A percentile compares a stretch with the other conserved stretches of the same genome.
These are phyloP conservation scores for Amaranthus palmeri DNA, from an alignment of 148 eudicot species.

Conservation along the genomic window DNA sequence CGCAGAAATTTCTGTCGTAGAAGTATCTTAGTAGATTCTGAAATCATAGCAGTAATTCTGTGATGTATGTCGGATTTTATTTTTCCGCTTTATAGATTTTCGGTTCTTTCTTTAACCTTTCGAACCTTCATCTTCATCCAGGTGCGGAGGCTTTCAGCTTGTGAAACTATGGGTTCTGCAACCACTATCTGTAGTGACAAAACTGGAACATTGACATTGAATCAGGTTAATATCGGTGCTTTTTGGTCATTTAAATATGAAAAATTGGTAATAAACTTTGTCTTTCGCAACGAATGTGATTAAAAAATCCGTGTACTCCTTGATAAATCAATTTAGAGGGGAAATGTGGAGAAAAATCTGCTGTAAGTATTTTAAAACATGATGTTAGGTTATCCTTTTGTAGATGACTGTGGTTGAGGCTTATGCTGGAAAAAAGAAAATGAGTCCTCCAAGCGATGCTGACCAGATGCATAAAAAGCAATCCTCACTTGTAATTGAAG, in stretches of 20 bases:
- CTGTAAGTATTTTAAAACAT: background rate
- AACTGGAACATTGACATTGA: constrained; percentile 93
- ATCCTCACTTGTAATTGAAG: constrained; percentile 59
- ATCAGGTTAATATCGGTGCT: constrained; percentile 48
- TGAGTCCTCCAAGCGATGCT: constrained; percentile 51
- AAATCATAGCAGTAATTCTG: too few relatives aligned
- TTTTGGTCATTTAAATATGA: background rate
- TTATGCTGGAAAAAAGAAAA: constrained; percentile 53
- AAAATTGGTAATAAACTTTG: background rate
- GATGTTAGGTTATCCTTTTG: constrained; percentile 1
- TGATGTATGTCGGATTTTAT: too few relatives aligned
- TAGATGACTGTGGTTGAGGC: constrained; percentile 97
- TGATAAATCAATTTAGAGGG: background rate
- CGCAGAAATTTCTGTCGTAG: background rate
- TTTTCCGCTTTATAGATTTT: too few relatives aligned
- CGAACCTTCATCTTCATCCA: constrained; percentile 22
- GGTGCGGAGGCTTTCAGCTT: constrained; percentile 97
- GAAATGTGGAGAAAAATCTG: background rate
- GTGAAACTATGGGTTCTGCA: constrained; percentile 99
- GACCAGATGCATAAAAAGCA: constrained; percentile 40
- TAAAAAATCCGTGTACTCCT: too few relatives aligned
- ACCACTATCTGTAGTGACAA: constrained; percentile 97
- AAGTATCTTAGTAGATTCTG: too few relatives aligned
- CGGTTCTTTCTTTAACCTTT: background rate
- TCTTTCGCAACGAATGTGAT: too few relatives aligned